Base-by-base conservation (phyloP, 1,139 yeast species). In the Taphrina communis region DNA sequence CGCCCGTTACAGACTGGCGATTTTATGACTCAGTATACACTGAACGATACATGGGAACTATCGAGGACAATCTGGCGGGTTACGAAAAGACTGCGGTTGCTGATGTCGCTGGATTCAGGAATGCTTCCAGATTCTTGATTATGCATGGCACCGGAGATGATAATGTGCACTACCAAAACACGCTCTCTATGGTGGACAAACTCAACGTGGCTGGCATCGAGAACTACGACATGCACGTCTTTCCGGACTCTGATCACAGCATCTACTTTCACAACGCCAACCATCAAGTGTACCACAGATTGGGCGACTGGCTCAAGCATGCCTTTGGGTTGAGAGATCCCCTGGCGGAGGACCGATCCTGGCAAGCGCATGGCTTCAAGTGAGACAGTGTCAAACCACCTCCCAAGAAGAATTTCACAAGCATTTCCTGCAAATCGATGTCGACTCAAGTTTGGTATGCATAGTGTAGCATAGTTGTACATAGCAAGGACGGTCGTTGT, bases 111-210 rank as follows among this genome's bases (percentile, higher is more conserved):
- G 82, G 87, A 44, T 76, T 85, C 59, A 81, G 79, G 0, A 80
- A 81, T n/a, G 87, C 88, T 74, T 80, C 83, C 48, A 81, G 97
- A 72, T 90, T 95, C 75, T 78, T 94, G 72, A 75, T 94, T 6
- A 88, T 93, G 88, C 99, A 94, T 75, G 99, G 99, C 0, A 89
- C 98, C 0, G 96, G 96, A 1, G 99, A 94, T 78, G 99, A 95
- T 76, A 94, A 94, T 78, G 99, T 94, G 35, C 99, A 94, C 78
- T 80, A 92, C 72, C 97, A 92, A 77, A 92, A 94, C 78, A 88
- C 96, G 53, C 82, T 88, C 72, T 85, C 88, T 76, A 79, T 94
- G 52, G 75, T 94, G 31, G 97, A 95, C 77, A 78, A 84, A 70
- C 81, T 94, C 65, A 88, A 91, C 75, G 61, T 83, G 67, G 79